Evolutionary conservation across 2,329 filamentous ascomycete genomes (phyloP).

Genomic region (Didymellaceae sp.): DNA sequence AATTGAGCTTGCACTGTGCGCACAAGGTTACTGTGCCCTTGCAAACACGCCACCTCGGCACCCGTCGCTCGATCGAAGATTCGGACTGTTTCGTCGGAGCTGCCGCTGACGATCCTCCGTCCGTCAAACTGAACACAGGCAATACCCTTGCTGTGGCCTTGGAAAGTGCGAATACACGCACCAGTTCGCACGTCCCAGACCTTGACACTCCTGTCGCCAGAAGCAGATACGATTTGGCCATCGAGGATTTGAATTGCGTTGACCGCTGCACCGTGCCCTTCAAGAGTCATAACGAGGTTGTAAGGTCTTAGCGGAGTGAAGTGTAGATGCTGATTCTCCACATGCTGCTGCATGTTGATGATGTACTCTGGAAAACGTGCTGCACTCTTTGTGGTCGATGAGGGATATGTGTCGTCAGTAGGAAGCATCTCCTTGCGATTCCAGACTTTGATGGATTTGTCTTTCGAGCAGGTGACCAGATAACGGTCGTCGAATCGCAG

Average conservation of each 20-base stretch:
- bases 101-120: slow-evolving; percentile 90
- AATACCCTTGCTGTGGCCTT: slow-evolving; percentile 92
- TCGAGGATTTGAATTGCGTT: slow-evolving; percentile 93
- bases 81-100: slow-evolving; percentile 93
- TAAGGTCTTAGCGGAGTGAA: slow-evolving; percentile 70
- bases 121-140: slow-evolving; percentile 98
- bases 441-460: slow-evolving; percentile 96
- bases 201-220: slow-evolving; percentile 91
- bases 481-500: slow-evolving; percentile 90
- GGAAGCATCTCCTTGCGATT: slow-evolving; percentile 66
- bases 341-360: slow-evolving; percentile 55
- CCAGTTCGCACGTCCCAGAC: slow-evolving; percentile 90
- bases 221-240: slow-evolving; percentile 89
- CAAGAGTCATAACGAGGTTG: slow-evolving; percentile 76
- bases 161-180: slow-evolving; percentile 75
- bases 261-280: slow-evolving; percentile 88
- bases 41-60: slow-evolving; percentile 86
- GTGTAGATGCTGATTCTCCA: slow-evolving; percentile 47
- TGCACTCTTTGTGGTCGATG: slow-evolving; percentile 49
- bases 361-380: slow-evolving; percentile 62
- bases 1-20: slow-evolving; percentile 95
- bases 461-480: slow-evolving; percentile 95
- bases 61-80: slow-evolving; percentile 89
- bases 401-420: slow-evolving; percentile 49
- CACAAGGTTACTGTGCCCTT: slow-evolving; percentile 83